Evolutionary conservation across 306 rosid genomes (phyloP).

Genomic region (Quillaja saponaria): DNA sequence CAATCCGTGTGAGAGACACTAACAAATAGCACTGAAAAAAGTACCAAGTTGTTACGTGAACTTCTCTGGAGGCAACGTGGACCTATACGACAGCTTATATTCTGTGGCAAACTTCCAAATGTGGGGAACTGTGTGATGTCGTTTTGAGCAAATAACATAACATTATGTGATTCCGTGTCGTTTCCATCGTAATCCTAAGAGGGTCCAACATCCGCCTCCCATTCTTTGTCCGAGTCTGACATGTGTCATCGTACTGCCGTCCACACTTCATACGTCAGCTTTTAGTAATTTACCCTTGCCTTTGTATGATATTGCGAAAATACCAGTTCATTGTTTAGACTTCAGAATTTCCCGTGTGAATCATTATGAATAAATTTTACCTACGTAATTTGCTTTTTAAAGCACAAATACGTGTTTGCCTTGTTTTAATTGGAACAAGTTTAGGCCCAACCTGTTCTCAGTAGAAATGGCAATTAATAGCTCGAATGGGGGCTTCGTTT

Average conservation of each 20-base stretch:
- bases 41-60: not conserved
- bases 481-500: too few relatives aligned
- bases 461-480: too few relatives aligned
- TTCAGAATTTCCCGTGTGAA: too few relatives aligned
- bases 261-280: conserved; percentile 22
- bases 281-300: conserved; percentile 1
- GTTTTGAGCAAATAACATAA: not conserved
- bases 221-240: conserved; percentile 5
- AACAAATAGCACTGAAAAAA: conserved; percentile 6
- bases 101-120: not conserved
- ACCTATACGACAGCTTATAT: conserved; percentile 9
- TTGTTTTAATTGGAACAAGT: too few relatives aligned
- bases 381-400: too few relatives aligned
- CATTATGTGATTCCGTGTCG: conserved; percentile 34
- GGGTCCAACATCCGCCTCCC: conserved; percentile 30
- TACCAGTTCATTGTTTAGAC: too few relatives aligned
- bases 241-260: not conserved
- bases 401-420: too few relatives aligned
- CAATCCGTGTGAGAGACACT: conserved; percentile 26
- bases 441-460: too few relatives aligned
- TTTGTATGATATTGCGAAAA: not conserved
- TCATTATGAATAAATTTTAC: too few relatives aligned
- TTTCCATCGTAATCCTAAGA: conserved; percentile 28
- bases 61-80: conserved; percentile 32
- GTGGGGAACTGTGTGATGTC: not conserved